These are phyloP conservation scores for Paramecium caudatum DNA, from an alignment of 73 alveolate species.

Conservation along the genomic window DNA sequence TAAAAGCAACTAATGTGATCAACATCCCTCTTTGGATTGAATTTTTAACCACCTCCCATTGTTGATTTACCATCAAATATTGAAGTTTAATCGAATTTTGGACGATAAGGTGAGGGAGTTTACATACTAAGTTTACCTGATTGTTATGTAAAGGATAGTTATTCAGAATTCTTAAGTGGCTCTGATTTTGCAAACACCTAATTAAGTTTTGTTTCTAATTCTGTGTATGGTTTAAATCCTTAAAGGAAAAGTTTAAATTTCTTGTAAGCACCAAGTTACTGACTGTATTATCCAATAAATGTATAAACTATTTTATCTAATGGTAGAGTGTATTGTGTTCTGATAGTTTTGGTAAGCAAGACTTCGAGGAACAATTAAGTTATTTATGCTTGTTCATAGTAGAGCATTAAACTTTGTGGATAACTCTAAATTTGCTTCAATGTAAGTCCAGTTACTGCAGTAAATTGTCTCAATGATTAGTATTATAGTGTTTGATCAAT, in stretches of 20 bases:
- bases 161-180: not conserved
- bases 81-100: not conserved
- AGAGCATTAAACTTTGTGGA: not conserved
- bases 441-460: conserved; percentile 60
- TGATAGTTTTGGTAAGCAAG: not conserved
- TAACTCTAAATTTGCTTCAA: not conserved
- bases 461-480: not conserved
- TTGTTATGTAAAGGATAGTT: not conserved
- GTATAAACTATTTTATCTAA: conserved; percentile 35
- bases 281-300: not conserved
- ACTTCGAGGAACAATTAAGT: conserved; percentile 16
- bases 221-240: conserved; percentile 18
- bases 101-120: conserved; percentile 8
- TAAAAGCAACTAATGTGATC: not conserved
- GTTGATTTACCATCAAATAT: conserved; percentile 33
- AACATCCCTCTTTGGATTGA: not conserved
- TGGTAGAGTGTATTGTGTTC: not conserved
- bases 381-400: not conserved
- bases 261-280: conserved; percentile 6
- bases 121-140: conserved; percentile 11
- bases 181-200: conserved; percentile 15
- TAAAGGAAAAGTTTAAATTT: not conserved
- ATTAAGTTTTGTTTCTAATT: conserved; percentile 26
- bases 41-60: conserved; percentile 19
- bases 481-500: conserved; percentile 19